phyloP scores from a whole-genome alignment of 1,139 yeast species.

The Petasospora rhodanensis region DNA sequence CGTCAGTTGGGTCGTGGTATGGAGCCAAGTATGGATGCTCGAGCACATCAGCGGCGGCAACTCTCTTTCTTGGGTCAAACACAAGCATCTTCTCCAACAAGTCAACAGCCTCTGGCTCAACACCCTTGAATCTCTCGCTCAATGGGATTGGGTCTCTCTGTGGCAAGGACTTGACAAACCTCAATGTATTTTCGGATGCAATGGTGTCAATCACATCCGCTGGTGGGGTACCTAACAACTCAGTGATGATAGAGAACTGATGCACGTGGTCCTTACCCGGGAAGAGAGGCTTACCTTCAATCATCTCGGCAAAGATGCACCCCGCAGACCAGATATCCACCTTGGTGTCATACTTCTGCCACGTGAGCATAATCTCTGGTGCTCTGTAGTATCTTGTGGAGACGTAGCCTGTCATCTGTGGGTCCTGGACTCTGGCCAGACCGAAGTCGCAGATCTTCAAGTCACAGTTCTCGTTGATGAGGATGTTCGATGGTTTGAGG shows the following conservation, averaged over 20 bases:
- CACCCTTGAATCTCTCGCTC: conserved; percentile 73
- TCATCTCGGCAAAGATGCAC: conserved; percentile 97
- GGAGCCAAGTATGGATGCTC: conserved; percentile 92
- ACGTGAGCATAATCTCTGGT: conserved; percentile 97
- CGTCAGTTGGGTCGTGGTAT: conserved; percentile 98
- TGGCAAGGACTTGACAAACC: conserved; percentile 92
- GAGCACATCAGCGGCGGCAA: conserved; percentile 86
- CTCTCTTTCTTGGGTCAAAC: conserved; percentile 91
- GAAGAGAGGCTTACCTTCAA: conserved; percentile 96
- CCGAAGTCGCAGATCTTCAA: conserved; percentile 97
- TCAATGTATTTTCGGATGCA: conserved; percentile 89
- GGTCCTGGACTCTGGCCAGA: conserved; percentile 93
- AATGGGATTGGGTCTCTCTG: conserved; percentile 89
- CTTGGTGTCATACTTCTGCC: conserved; percentile 99
- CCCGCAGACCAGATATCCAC: conserved; percentile 99
- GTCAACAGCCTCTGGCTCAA: conserved; percentile 91
- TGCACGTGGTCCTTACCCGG: conserved; percentile 99
- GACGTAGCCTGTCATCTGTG: conserved; percentile 98
- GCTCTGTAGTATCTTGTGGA: conserved; percentile 96
- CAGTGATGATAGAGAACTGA: conserved; percentile 95
- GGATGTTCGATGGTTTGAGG: conserved; percentile 86
- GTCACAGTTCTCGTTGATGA: conserved; percentile 94
- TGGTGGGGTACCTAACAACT: conserved; percentile 94
- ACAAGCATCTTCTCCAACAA: conserved; percentile 84
- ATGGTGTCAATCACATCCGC: conserved; percentile 93